phyloP scores from a whole-genome alignment of 2,329 filamentous ascomycete genomes.

The Diplodia corticola region DNA sequence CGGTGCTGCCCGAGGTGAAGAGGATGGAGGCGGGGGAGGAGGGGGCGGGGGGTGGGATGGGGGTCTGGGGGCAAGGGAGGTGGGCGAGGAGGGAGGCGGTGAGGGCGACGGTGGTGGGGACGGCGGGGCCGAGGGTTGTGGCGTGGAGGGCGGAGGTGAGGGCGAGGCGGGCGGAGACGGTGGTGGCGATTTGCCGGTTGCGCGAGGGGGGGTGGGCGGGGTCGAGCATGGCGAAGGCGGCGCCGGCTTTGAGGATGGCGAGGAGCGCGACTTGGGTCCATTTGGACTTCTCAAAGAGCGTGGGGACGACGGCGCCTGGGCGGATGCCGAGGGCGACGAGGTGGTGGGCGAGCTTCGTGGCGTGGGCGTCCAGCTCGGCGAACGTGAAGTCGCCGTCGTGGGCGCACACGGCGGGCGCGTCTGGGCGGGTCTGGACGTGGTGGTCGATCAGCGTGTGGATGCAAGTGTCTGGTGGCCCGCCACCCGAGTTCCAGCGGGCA shows the following conservation, averaged over 20 bases:
- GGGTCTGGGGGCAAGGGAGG: not conserved
- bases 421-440: conserved; percentile 29
- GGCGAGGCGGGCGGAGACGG: conserved; percentile 34
- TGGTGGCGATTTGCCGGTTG: conserved; percentile 25
- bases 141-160: conserved; percentile 30
- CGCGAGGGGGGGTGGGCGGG: conserved; percentile 18
- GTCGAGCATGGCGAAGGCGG: conserved; percentile 33
- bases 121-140: conserved; percentile 1
- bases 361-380: conserved; percentile 41
- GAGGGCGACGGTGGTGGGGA: not conserved
- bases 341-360: conserved; percentile 40
- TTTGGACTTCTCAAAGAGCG: conserved; percentile 16
- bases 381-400: conserved; percentile 55
- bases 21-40: conserved; percentile 53
- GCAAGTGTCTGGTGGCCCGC: conserved; percentile 39
- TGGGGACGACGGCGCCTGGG: not conserved
- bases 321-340: conserved; percentile 37
- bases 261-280: conserved; percentile 40
- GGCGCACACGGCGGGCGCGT: conserved; percentile 48
- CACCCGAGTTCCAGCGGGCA: not conserved
- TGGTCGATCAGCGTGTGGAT: conserved; percentile 51
- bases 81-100: too few relatives aligned
- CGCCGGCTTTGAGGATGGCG: conserved; percentile 38
- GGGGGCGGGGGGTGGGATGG: conserved; percentile 1
- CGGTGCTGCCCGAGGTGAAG: conserved; percentile 45